phyloP scores from a whole-genome alignment of 208 protist genomes.

The Angomonas deanei region DNA sequence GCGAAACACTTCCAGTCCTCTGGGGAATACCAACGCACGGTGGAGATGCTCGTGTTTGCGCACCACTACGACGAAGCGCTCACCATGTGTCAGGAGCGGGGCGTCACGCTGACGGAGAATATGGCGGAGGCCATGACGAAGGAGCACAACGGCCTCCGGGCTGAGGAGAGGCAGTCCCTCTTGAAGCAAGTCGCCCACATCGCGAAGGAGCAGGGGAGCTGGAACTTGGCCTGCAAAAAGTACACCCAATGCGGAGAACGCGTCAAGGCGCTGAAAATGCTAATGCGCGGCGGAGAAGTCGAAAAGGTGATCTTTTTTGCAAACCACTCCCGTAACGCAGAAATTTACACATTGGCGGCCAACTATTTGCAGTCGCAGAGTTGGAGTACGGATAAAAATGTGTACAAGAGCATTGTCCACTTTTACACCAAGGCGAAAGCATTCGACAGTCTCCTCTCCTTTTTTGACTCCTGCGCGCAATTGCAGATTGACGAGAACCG shows the following conservation, averaged over 20 bases:
- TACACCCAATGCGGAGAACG: constrained; percentile 94
- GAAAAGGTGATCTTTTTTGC: constrained; percentile 97
- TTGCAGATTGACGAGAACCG: constrained; percentile 96
- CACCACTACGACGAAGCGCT: constrained; percentile 85
- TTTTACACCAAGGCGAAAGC: constrained; percentile 97
- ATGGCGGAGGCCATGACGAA: constrained; percentile 90
- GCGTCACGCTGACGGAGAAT: constrained; percentile 86
- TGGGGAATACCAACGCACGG: constrained; percentile 85
- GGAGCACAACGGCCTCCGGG: constrained; percentile 37
- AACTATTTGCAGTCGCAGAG: constrained; percentile 96
- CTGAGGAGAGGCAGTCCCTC: constrained; percentile 48
- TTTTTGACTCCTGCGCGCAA: constrained; percentile 92
- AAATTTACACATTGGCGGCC: constrained; percentile 95
- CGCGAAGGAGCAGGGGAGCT: constrained; percentile 87
- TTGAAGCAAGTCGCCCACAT: constrained; percentile 73
- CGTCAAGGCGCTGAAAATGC: constrained; percentile 95
- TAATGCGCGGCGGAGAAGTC: constrained; percentile 95
- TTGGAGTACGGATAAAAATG: constrained; percentile 89
- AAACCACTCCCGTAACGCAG: constrained; percentile 89
- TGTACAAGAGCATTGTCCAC: constrained; percentile 94
- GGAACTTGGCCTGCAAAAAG: constrained; percentile 90
- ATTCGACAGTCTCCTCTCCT: constrained; percentile 81
- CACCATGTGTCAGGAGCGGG: constrained; percentile 70
- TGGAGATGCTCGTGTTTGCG: constrained; percentile 91
- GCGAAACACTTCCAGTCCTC: constrained; percentile 87